These are phyloP conservation scores for Betula pendula DNA, from an alignment of 306 rosid genomes.

Conservation along the genomic window DNA sequence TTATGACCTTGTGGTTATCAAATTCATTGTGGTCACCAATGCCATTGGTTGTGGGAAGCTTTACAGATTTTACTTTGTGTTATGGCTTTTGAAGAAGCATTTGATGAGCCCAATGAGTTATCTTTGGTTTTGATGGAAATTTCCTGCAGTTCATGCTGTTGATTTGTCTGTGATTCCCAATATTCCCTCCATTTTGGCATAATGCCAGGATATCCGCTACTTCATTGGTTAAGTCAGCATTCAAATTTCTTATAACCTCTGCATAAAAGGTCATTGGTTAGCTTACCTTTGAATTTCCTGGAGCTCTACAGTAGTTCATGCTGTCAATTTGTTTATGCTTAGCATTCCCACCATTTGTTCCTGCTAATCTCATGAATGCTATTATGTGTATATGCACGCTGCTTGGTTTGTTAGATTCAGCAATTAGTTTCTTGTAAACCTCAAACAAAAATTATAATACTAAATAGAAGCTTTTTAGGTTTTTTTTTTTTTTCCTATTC, in stretches of 20 bases:
- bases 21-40: background rate
- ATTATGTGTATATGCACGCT: background rate
- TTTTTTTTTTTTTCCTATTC: too few relatives aligned
- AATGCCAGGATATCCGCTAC: background rate
- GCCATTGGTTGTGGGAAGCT: background rate
- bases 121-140: background rate
- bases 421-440: background rate
- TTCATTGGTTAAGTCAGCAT: background rate
- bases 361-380: background rate
- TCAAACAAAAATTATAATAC: background rate
- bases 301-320: background rate
- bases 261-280: background rate
- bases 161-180: background rate
- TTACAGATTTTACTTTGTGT: background rate
- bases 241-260: background rate
- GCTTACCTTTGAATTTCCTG: background rate
- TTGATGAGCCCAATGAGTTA: background rate
- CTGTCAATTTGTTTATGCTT: background rate
- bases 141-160: background rate
- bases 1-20: too few relatives aligned
- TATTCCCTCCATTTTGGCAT: background rate
- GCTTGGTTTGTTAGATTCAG: conserved; percentile 4
- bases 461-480: background rate
- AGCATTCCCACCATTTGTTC: background rate
- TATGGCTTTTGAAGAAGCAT: background rate